Evolutionary conservation across 257 asterid species (phyloP).

Genomic region (Apocynum venetum): DNA sequence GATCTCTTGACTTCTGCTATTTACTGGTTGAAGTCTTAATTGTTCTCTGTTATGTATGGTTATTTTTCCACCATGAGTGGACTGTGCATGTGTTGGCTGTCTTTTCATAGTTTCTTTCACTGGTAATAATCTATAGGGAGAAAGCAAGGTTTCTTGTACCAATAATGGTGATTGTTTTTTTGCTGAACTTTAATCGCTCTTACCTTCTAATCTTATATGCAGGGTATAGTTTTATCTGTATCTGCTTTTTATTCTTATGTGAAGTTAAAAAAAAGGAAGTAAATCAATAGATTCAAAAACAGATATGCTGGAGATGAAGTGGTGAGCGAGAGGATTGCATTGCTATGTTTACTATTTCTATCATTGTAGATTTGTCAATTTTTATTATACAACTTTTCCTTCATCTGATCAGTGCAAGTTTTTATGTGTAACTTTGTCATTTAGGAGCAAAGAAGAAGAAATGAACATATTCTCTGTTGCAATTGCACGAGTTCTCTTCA

Average conservation of each 20-base stretch:
- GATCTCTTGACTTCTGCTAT: neutral
- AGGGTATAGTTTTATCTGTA: neutral
- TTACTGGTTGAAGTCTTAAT: neutral
- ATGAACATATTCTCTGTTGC: conserved; percentile 44
- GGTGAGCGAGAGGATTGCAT: neutral
- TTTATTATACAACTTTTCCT: conserved; percentile 2
- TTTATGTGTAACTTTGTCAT: conserved; percentile 1
- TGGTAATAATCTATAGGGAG: neutral
- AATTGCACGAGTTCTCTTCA: conserved; percentile 52
- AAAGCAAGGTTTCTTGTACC: neutral
- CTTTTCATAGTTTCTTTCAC: neutral
- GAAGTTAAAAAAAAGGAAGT: neutral
- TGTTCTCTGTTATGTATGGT: neutral
- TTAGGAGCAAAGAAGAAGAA: conserved; percentile 44
- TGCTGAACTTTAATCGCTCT: neutral
- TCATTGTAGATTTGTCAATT: neutral
- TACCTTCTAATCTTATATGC: neutral
- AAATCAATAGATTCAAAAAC: too few relatives aligned
- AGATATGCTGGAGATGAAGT: too few relatives aligned
- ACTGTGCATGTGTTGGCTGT: neutral
- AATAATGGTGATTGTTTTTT: neutral
- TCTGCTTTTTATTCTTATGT: neutral
- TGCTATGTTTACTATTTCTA: neutral
- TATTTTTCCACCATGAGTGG: neutral
- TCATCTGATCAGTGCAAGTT: neutral